Conservation (phyloP, 352 stramenopile genomes). For the Pythium aquatile region DNA sequence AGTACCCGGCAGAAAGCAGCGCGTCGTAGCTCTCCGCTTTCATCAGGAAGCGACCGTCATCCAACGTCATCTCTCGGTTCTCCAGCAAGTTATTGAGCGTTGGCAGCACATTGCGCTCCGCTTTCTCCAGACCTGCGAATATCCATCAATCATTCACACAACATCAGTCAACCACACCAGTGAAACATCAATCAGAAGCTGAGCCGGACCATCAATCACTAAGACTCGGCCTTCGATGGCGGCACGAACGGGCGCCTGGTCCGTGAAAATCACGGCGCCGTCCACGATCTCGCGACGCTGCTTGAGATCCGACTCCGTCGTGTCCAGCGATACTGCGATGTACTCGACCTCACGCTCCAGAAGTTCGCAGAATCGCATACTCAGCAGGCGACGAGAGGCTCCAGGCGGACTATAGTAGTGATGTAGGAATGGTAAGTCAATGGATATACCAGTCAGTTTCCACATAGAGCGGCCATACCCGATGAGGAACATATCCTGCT, state of each 20-base stretch:
- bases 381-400: constrained; percentile 64
- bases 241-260: constrained; percentile 93
- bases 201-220: constrained; percentile 85
- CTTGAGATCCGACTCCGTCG: constrained; percentile 92
- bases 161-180: neutral
- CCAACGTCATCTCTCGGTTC: constrained; percentile 94
- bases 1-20: constrained; percentile 54
- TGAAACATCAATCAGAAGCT: too few relatives aligned
- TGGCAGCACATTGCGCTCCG: constrained; percentile 95
- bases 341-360: constrained; percentile 86
- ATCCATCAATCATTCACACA: neutral
- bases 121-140: constrained; percentile 87
- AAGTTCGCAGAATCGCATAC: constrained; percentile 85
- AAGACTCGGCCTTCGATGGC: constrained; percentile 92
- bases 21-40: constrained; percentile 80
- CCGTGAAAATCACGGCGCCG: constrained; percentile 79
- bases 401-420: constrained; percentile 55
- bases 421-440: neutral
- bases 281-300: constrained; percentile 78
- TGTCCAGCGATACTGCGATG: constrained; percentile 93
- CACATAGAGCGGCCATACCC: constrained; percentile 32
- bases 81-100: constrained; percentile 98
- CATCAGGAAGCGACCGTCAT: constrained; percentile 94
- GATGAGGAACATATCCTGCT: constrained; percentile 89
- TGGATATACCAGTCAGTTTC: neutral